Evolutionary conservation across 768 basidiomycete genomes (phyloP), one percentile per base, ranked within the genome.

Genomic region (Chiua virens): DNA sequence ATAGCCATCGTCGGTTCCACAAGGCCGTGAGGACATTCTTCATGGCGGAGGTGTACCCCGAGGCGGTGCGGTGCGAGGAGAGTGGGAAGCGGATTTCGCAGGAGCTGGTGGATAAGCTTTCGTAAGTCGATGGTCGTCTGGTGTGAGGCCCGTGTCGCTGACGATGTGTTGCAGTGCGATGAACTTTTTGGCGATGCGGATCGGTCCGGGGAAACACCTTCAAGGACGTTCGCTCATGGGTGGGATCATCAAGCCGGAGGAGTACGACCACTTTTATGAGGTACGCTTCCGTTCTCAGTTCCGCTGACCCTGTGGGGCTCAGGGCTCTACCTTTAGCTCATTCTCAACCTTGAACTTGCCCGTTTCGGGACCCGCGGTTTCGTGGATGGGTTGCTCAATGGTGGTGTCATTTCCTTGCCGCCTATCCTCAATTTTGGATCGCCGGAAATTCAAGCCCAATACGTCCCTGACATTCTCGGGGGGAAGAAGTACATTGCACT

Each of bases 191-290:
- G 79, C 82, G 14, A 87, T 87, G 86, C 75, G 85, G 14, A 69
- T 85, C 49, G 87, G 86, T 18, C 86, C 86, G 0, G 93, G 92
- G 23, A 89, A 89, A 67, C 93, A 97, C 61, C 76, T 98, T 21
- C 79, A 89, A 66, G 95, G 95, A 8, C 75, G 82, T 20, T 80
- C 76, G 28, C 73, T 98, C 22, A 86, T 93, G 79, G 83, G 80
- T 46, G 95, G 92, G 4, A 63, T 86, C 22, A 85, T 95, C 37
- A 82, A 81, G 56, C 86, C 92, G 7, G 92, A 95, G 64, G 82
- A 87, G 52, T 98, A 89, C 60, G 91, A 97, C 68, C 94, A 95
- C 63, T 98, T 98, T 78, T 87, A 97, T 62, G 95, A 92, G 75
- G 87, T 86, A 49, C 53, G 11, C 60, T 54, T n/a, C 25, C 10